These are phyloP conservation scores for Phyllosticta ampelicida DNA, from an alignment of 2,329 filamentous ascomycete species.

Conservation along the genomic window DNA sequence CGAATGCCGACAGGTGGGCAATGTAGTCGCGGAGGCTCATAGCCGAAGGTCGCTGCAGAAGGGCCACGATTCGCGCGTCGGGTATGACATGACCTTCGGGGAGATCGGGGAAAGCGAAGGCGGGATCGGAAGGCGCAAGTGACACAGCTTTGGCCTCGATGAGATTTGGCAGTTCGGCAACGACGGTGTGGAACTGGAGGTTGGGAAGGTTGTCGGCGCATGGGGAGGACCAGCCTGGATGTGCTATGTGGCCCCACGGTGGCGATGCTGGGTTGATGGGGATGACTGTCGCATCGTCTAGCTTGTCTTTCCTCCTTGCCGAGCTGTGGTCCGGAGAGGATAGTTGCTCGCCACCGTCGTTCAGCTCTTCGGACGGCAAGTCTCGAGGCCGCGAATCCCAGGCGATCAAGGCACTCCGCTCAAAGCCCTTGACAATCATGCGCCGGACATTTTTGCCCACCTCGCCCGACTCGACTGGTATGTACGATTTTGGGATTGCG, in stretches of 20 bases:
- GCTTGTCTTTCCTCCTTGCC: slow-evolving; percentile 22
- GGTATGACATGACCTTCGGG: slow-evolving; percentile 32
- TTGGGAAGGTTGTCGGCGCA: slow-evolving; percentile 62
- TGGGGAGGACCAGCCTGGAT: slow-evolving; percentile 82
- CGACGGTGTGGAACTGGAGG: slow-evolving; percentile 71
- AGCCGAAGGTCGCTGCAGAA: slow-evolving; percentile 58
- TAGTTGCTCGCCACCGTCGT: slow-evolving; percentile 5
- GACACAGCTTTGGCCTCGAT: slow-evolving; percentile 92
- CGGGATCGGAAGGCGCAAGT: slow-evolving; percentile 54
- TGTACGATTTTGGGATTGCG: slow-evolving; percentile 75
- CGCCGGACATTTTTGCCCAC: slow-evolving; percentile 62
- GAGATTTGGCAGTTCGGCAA: slow-evolving; percentile 75
- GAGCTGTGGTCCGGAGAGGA: slow-evolving; percentile 20
- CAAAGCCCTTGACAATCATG: slow-evolving; percentile 62
- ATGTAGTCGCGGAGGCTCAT: slow-evolving; percentile 77
- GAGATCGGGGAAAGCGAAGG: slow-evolving; percentile 18
- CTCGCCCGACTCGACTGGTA: slow-evolving; percentile 78
- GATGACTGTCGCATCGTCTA: slow-evolving; percentile 23
- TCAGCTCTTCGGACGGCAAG: slow-evolving; percentile 29
- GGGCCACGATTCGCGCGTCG: slow-evolving; percentile 55
- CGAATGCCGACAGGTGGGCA: slow-evolving; percentile 54
- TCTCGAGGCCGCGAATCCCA: slow-evolving; percentile 66
- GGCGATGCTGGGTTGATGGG: slow-evolving; percentile 36
- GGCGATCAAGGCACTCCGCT: slow-evolving; percentile 68
- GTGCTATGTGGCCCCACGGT: slow-evolving; percentile 73